Evolutionary conservation across 257 asterid genomes (phyloP).

Genomic region (Solanum lignicaule): DNA sequence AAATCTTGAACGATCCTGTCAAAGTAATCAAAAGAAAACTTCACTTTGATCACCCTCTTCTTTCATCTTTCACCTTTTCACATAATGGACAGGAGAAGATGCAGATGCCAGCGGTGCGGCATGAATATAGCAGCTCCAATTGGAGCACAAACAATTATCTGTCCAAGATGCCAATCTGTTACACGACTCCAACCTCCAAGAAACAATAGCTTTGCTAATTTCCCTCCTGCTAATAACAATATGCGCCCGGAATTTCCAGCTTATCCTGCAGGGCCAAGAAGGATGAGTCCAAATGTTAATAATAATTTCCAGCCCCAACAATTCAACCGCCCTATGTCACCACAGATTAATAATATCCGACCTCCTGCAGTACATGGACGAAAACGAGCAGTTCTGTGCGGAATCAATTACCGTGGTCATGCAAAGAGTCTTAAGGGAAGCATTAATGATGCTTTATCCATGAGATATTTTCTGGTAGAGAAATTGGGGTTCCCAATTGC

Average conservation of each 20-base stretch:
- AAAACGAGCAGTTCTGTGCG: constrained; percentile 61
- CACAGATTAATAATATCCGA: constrained; percentile 1
- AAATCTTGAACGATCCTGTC: background rate
- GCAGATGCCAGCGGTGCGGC: constrained; percentile 46
- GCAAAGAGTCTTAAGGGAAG: constrained; percentile 38
- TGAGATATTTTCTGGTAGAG: constrained; percentile 34
- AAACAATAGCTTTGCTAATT: background rate
- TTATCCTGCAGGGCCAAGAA: background rate
- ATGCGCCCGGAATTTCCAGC: background rate
- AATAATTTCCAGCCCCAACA: background rate
- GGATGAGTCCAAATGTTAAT: background rate
- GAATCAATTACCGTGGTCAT: constrained; percentile 48
- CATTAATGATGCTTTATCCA: constrained; percentile 43
- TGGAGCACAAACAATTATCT: constrained; percentile 25
- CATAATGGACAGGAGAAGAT: constrained; percentile 34
- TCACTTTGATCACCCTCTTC: background rate
- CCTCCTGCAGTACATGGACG: constrained; percentile 24
- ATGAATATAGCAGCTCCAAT: constrained; percentile 18
- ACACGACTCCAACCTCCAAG: constrained; percentile 4
- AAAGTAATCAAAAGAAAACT: background rate
- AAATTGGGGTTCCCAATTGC: constrained; percentile 46
- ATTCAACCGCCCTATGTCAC: background rate
- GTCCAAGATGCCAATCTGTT: constrained; percentile 35
- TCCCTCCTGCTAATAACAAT: background rate
- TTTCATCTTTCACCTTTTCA: background rate